A percentile compares a stretch with the other conserved stretches of the same genome.
Conservation (phyloP, 352 stramenopile genomes). For the Aphanomyces stellatus region DNA sequence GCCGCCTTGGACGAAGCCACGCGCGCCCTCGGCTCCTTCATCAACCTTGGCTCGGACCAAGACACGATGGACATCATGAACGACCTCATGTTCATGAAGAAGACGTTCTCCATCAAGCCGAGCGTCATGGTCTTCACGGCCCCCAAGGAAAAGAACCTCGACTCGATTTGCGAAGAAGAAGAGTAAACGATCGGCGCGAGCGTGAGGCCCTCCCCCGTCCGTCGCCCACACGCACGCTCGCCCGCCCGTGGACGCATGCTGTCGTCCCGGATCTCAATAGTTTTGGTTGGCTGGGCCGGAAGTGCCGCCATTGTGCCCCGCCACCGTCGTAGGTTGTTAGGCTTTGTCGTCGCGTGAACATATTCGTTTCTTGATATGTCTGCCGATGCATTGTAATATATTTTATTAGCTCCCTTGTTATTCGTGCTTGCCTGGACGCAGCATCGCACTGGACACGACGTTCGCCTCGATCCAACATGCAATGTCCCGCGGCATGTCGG, state of each 20-base stretch:
- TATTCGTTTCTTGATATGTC: too few relatives aligned
- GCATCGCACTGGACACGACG: conserved; percentile 53
- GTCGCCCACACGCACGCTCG: conserved; percentile 21
- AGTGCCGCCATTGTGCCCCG: conserved; percentile 7
- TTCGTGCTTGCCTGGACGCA: conserved; percentile 30
- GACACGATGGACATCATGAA: conserved; percentile 20
- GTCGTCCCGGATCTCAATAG: conserved; percentile 19
- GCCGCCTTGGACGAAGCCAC: conserved; percentile 10
- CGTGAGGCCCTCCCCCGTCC: conserved; percentile 12
- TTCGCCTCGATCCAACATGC: conserved; percentile 68
- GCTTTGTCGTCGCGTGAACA: background rate
- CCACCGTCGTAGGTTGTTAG: background rate
- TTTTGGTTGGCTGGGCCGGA: conserved; percentile 4
- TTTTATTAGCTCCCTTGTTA: conserved; percentile 8
- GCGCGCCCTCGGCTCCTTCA: conserved; percentile 11
- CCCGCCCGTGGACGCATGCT: background rate
- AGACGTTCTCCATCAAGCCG: conserved; percentile 20
- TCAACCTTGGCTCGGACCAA: conserved; percentile 16
- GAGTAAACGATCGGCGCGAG: conserved; percentile 25
- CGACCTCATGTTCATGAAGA: conserved; percentile 21
- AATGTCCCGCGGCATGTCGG: conserved; percentile 43
- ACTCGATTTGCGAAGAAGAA: conserved; percentile 61
- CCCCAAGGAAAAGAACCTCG: conserved; percentile 35
- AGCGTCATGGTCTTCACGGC: conserved; percentile 14
- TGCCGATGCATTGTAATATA: conserved; percentile 1